Base-by-base conservation (phyloP, 2,329 filamentous ascomycete species). In the Fusarium floridanum region DNA sequence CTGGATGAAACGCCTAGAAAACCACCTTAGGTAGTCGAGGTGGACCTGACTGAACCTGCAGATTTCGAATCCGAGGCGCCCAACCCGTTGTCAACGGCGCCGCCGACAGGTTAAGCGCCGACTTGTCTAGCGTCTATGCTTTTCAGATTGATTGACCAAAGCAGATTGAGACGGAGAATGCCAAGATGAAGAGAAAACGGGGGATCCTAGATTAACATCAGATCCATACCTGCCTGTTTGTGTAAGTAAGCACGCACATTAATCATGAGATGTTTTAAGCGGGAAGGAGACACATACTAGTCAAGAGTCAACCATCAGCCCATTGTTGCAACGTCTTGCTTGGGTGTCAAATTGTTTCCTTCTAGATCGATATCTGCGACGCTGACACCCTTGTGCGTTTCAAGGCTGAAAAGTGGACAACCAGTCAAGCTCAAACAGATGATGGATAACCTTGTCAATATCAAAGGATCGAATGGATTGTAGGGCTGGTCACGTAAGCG, bases 41-140 rank as follows among this genome's bases (percentile, higher is more conserved):
- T 32, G 48, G 48, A 32, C 27, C 24, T 32, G 48, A 17, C 17
- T 55, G 48, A 29, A 32, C 27, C 24, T 55, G 48, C 27, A 55
- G 48, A 55, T 53, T 17, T 53, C 48, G 20, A 36, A 22, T n/a
- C 17, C 17, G 48, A 20, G 32, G 27, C 27, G 48, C 48, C 27
- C 27, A n/a, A n/a, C 56, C 56, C 34, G 56, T 59, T 59, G 56
- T 37, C 10, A 59, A 59, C 56, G 34, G 56, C 34, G 56, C 16
- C 22, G 34, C 56, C 56, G 36, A 24, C 32, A 37, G 39, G 34
- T 22, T 57, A 57, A 36, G 53, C 53, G 53, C 53, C 53, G 14
- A 57, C 53, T 12, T 36, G 53, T 36, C 48, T 55, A 55, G 48
- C 48, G 48, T 55, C 27, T 53, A 20, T 55, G 48, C 48, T 32